Base-by-base conservation (phyloP, 306 rosid genomes). In the Cicer pinnatifidum region DNA sequence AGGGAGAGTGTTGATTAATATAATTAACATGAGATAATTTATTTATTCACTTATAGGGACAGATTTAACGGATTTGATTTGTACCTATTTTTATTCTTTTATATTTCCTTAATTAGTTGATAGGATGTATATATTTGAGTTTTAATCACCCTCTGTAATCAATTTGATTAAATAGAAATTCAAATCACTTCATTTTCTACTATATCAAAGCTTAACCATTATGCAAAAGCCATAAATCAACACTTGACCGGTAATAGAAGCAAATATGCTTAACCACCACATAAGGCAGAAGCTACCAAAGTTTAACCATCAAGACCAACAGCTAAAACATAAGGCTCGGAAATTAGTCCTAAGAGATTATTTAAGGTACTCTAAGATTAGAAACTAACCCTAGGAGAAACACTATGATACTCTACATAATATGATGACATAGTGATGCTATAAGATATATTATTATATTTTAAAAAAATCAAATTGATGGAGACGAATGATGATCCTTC, bases 261-360 rank as follows among this genome's bases (percentile, higher is more conserved):
- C 33, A 54, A 19, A 54, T 19, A 15, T 54, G n/a, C 7, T 54
- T 9, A 54, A 54, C 37, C 37, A 54, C 15, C 35, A 19, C n/a
- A 54, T 54, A 54, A 54, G 35, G 60, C 35, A 54, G 60, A 54
- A 19, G 60, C 60, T 54, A 54, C 60, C 11, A 19, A 54, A 54
- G 60, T 6, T 54, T 20, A 54, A 54, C 60, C 20, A 17, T 19
- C 37, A 51, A 51, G 35, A 54, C 35, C 35, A 54, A 53, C 17
- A 54, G 11, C 12, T 54, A 54, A 50, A 17, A 54, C 35, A 54
- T 54, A 35, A 17, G 35, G 60, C 35, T 9, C 20, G 19, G 11
- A 56, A 56, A 19, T 2, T 9, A 9, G 20, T 56, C 38, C 35
- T 20, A 56, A 52, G 59, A 52, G 11, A 52, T 52, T 15, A 8